Base-by-base conservation (phyloP, 2,329 filamentous ascomycete species). In the Claviceps pusilla region DNA sequence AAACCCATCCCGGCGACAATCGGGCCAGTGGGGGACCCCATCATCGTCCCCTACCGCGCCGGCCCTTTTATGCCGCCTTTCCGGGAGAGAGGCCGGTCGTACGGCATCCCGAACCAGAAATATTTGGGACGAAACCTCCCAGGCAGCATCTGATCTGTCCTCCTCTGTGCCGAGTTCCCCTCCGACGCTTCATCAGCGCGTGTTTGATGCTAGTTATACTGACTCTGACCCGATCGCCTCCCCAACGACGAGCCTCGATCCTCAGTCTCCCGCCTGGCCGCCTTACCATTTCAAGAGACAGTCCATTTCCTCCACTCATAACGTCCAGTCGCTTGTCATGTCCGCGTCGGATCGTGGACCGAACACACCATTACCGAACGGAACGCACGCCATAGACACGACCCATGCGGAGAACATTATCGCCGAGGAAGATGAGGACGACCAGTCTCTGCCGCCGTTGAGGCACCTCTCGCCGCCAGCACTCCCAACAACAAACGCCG, bases 131-230 rank as follows among this genome's bases (percentile, higher is more conserved):
- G 57, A 59, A 7, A 60, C 39, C 33, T 62, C 64, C 9, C 64
- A 65, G 83, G 84, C 29, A 63, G 77, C 53, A 75, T 84, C 62
- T 79, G 83, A 86, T 10, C 81, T 85, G 55, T 76, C 79, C 2
- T 88, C 86, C 1, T 95, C 90, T 0, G 76, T 85, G 1, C 84
- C 89, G 1, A 89, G 84, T 61, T 96, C 91, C 4, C 90, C 93
- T 0, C 78, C 77, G 48, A 93, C 89, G 1, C 82, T 81, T 35
- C 82, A 82, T 58, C 80, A 84, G 19, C 79, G 79, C 51, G 73
- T 95, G 49, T 96, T 95, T 62, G 91, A 96, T 65, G 78, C 75
- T 19, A 84, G 87, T 52, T 61, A 62, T 42, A 54, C 56, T 4
- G 67, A 68, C 11, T 60, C 83, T 79, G 89, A 87, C 11, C 77